A percentile compares a stretch with the other conserved stretches of the same genome.
Evolutionary conservation across 2,329 filamentous ascomycete genomes (phyloP).

Genomic region (Acephala macrosclerotiorum): DNA sequence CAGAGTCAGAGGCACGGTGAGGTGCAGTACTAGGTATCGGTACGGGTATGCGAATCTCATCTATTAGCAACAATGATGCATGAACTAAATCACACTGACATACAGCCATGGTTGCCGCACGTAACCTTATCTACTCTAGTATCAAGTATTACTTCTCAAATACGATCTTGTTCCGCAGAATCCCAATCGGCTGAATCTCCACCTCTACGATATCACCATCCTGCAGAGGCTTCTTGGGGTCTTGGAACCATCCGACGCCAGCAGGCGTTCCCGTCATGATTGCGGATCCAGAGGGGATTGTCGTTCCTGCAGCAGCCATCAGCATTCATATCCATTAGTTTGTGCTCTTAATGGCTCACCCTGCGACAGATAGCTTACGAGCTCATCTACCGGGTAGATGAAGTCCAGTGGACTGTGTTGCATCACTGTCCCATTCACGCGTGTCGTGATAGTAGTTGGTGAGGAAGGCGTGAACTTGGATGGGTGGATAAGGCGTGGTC

Average conservation of each 20-base stretch:
- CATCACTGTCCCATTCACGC: constrained; percentile 51
- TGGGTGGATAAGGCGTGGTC: constrained; percentile 46
- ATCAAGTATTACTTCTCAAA: too few relatives aligned
- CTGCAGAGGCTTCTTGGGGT: constrained; percentile 36
- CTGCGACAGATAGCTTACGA: constrained; percentile 55
- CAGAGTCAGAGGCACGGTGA: too few relatives aligned
- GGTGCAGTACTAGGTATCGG: too few relatives aligned
- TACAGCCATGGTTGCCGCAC: too few relatives aligned
- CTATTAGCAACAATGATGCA: too few relatives aligned
- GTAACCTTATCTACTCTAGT: too few relatives aligned
- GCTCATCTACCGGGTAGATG: constrained; percentile 53
- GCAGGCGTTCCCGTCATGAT: constrained; percentile 51
- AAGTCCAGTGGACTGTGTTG: constrained; percentile 51
- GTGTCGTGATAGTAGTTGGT: constrained; percentile 45
- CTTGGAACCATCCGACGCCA: constrained; percentile 49
- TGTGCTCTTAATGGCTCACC: constrained; percentile 42
- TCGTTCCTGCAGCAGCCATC: background rate
- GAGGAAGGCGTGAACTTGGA: constrained; percentile 5
- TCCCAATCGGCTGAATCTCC: constrained; percentile 30
- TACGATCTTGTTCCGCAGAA: constrained; percentile 23
- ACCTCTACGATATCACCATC: constrained; percentile 33
- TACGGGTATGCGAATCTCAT: too few relatives aligned
- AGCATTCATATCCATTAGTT: background rate
- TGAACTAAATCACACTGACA: too few relatives aligned
- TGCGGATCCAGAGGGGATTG: background rate